These are phyloP conservation scores for Colletotrichum falcatum DNA, from an alignment of 2,329 filamentous ascomycete species.

Conservation along the genomic window DNA sequence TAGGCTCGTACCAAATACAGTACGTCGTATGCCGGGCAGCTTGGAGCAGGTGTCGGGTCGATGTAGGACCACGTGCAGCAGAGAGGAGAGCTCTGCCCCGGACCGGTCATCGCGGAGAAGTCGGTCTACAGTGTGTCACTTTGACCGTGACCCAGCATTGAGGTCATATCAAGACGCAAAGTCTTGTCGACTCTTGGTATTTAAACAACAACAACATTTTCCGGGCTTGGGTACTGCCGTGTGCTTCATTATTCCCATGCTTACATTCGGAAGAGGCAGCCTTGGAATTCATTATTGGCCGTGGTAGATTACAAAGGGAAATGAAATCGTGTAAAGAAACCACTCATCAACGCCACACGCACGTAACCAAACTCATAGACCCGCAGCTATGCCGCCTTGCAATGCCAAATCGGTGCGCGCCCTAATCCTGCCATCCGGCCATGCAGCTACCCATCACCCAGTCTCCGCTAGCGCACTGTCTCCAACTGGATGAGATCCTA, in stretches of 20 bases:
- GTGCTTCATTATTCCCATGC: not conserved
- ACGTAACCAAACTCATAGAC: not conserved
- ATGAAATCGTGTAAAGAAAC: not conserved
- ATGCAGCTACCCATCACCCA: conserved; percentile 45
- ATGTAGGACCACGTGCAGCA: conserved; percentile 48
- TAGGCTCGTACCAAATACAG: conserved; percentile 45
- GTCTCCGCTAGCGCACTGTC: conserved; percentile 53
- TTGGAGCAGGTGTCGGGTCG: conserved; percentile 42
- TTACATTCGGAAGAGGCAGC: not conserved
- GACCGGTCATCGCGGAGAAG: conserved; percentile 56
- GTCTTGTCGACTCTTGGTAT: not conserved
- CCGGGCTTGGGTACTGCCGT: not conserved
- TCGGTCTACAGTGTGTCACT: conserved; percentile 45
- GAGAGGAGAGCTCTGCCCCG: conserved; percentile 46
- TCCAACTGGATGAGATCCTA: conserved; percentile 48
- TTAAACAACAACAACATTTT: too few species aligned
- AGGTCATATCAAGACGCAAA: not conserved
- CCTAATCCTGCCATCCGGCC: conserved; percentile 39
- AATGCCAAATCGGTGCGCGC: not conserved
- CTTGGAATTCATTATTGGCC: conserved; percentile 10
- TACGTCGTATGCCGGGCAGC: conserved; percentile 49
- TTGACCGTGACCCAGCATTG: not conserved
- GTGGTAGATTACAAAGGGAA: conserved; percentile 27
- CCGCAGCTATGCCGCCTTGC: not conserved
- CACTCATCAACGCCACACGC: conserved; percentile 16